Evolutionary conservation across 805 yeast genomes (phyloP).

Genomic region (Lipomyces japonicus): DNA sequence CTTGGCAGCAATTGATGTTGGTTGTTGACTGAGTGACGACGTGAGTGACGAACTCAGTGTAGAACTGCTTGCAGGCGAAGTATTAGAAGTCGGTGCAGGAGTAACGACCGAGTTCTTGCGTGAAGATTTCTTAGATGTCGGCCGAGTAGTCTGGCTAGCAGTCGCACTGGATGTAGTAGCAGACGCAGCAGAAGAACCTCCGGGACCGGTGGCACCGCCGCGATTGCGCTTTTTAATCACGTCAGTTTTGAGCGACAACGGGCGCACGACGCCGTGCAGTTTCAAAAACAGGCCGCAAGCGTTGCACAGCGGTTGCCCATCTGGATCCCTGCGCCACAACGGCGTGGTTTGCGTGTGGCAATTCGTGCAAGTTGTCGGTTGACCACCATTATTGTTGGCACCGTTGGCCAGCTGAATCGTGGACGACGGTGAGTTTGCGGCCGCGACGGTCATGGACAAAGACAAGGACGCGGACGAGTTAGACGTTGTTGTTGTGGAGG

Average conservation of each 20-base stretch:
- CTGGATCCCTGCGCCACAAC: conserved; percentile 88
- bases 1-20: no score
- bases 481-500: conserved; percentile 8
- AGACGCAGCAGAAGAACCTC: background rate
- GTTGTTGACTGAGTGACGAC: no score
- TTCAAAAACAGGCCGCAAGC: conserved; percentile 94
- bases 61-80: no score
- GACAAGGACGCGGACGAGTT: background rate
- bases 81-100: background rate
- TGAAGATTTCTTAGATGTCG: conserved; percentile 15
- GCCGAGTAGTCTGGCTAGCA: conserved; percentile 13
- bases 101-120: conserved; percentile 19
- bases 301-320: conserved; percentile 89
- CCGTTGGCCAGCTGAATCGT: background rate
- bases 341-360: conserved; percentile 93
- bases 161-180: background rate
- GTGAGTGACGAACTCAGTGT: no score
- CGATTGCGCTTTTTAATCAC: conserved; percentile 90
- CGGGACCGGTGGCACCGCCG: conserved; percentile 35
- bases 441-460: background rate
- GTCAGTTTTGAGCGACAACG: conserved; percentile 84
- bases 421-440: conserved; percentile 6
- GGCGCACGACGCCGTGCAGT: conserved; percentile 92
- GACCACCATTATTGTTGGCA: conserved; percentile 7
- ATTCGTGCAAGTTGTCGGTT: conserved; percentile 43